A percentile compares a stretch with the other conserved stretches of the same genome.
Conservation (phyloP, 805 yeast genomes). For the Lachancea lanzarotensis region DNA sequence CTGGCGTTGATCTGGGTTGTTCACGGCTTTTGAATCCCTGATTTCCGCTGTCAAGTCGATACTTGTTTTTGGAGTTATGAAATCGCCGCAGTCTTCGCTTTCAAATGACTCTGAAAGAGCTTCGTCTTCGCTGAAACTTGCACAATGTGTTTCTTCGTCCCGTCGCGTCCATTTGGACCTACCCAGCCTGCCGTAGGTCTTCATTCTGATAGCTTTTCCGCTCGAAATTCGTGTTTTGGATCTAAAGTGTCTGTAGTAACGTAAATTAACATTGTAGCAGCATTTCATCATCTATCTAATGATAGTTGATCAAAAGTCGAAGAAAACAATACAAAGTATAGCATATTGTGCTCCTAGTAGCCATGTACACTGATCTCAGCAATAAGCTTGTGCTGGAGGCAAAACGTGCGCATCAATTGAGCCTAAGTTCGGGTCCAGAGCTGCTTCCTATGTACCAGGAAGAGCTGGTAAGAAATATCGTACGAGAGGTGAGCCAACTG, state of each 20-base stretch:
- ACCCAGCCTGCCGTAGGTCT: constrained; percentile 19
- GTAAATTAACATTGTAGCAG: too few species aligned
- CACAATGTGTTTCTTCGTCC: constrained; percentile 2
- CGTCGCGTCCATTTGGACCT: constrained; percentile 6
- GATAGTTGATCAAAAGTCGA: background rate
- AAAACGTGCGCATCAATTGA: constrained; percentile 63
- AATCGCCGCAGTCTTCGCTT: constrained; percentile 1
- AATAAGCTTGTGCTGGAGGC: constrained; percentile 81
- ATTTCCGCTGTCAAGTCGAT: background rate
- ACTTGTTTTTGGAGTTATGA: constrained; percentile 3
- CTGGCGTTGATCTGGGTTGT: background rate
- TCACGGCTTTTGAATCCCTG: background rate
- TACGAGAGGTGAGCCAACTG: constrained; percentile 64
- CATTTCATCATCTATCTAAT: too few species aligned
- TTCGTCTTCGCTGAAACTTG: constrained; percentile 20
- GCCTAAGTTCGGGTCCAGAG: constrained; percentile 22
- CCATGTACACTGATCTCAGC: constrained; percentile 90
- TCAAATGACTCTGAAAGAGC: background rate
- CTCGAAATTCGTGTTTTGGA: background rate
- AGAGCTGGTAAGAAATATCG: constrained; percentile 59
- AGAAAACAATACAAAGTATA: background rate
- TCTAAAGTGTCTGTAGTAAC: too few species aligned
- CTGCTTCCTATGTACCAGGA: constrained; percentile 58
- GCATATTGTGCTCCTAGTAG: background rate
- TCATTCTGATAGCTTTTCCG: constrained; percentile 8